A percentile compares a stretch with the other conserved stretches of the same genome.
Conservation (phyloP, 176 grass and related monocot genomes). For the Oropetium thomaeum region DNA sequence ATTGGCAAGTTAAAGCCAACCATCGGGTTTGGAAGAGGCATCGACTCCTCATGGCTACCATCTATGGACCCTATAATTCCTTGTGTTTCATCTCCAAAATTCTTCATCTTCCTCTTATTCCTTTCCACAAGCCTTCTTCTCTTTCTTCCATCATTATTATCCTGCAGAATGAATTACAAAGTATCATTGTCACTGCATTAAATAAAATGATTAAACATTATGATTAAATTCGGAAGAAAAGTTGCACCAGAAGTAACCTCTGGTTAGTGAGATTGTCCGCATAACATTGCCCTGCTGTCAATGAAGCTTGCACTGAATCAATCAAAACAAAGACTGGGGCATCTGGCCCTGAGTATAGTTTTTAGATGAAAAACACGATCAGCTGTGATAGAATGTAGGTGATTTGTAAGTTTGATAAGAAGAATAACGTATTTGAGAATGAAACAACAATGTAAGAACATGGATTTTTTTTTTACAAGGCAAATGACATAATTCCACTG, state of each 20-base stretch:
- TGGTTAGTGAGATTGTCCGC: conserved; percentile 17
- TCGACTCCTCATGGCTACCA: conserved; percentile 21
- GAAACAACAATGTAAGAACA: background rate
- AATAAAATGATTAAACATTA: background rate
- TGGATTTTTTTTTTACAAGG: background rate
- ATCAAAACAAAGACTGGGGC: conserved; percentile 46
- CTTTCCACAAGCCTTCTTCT: conserved; percentile 22
- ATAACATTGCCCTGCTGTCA: conserved; percentile 27
- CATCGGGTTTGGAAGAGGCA: conserved; percentile 69
- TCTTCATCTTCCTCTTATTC: conserved; percentile 38
- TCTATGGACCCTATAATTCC: conserved; percentile 25
- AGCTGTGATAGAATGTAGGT: background rate
- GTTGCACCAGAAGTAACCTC: conserved; percentile 36
- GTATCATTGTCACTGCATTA: background rate
- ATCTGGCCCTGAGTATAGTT: conserved; percentile 55
- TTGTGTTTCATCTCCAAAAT: conserved; percentile 14
- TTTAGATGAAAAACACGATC: conserved; percentile 3
- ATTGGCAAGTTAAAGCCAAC: conserved; percentile 62
- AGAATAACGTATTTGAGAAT: too few species aligned
- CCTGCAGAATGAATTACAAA: conserved; percentile 32
- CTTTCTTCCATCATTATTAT: conserved; percentile 28
- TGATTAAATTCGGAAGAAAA: background rate
- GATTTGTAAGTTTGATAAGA: background rate
- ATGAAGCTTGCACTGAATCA: conserved; percentile 72
- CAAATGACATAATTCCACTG: too few species aligned